Conservation (phyloP, 352 stramenopile genomes). For the Globisporangium spiculum region DNA sequence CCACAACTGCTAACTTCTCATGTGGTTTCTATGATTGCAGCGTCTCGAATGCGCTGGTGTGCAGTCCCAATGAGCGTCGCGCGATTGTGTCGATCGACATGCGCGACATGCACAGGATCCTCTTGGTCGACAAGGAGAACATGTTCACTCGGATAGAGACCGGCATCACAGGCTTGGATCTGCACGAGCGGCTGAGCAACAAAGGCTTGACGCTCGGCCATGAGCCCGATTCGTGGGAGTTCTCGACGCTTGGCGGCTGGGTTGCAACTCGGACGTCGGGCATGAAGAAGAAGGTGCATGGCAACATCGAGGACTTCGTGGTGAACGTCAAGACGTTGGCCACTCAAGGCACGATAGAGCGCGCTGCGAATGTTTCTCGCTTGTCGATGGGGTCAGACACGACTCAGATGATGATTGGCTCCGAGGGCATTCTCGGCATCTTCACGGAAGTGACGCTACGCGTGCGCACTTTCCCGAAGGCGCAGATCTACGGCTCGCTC, state of each 20-base stretch:
- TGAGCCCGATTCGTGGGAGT: constrained; percentile 93
- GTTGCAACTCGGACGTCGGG: constrained; percentile 91
- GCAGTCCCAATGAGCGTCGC: constrained; percentile 62
- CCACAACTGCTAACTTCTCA: not conserved
- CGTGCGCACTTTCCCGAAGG: constrained; percentile 77
- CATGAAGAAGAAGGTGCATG: constrained; percentile 95
- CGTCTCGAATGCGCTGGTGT: constrained; percentile 64
- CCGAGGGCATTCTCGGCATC: constrained; percentile 94
- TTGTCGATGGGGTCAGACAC: constrained; percentile 90
- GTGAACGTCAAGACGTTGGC: constrained; percentile 82
- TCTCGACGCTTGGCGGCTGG: constrained; percentile 92
- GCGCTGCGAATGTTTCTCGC: constrained; percentile 53
- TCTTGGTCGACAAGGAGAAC: constrained; percentile 81
- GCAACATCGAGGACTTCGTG: constrained; percentile 94
- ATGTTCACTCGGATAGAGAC: constrained; percentile 85
- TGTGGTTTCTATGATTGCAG: constrained; percentile 11
- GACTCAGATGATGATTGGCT: constrained; percentile 84
- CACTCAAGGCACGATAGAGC: constrained; percentile 51
- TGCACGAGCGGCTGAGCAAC: constrained; percentile 84
- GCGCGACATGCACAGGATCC: constrained; percentile 82
- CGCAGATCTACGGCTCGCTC: constrained; percentile 90
- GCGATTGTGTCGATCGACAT: constrained; percentile 94
- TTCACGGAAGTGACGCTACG: constrained; percentile 92
- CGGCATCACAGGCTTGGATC: constrained; percentile 87
- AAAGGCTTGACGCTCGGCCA: constrained; percentile 90